These are phyloP conservation scores for Glonium stellatum DNA, from an alignment of 495 filamentous ascomycete genomes.

Conservation along the genomic window DNA sequence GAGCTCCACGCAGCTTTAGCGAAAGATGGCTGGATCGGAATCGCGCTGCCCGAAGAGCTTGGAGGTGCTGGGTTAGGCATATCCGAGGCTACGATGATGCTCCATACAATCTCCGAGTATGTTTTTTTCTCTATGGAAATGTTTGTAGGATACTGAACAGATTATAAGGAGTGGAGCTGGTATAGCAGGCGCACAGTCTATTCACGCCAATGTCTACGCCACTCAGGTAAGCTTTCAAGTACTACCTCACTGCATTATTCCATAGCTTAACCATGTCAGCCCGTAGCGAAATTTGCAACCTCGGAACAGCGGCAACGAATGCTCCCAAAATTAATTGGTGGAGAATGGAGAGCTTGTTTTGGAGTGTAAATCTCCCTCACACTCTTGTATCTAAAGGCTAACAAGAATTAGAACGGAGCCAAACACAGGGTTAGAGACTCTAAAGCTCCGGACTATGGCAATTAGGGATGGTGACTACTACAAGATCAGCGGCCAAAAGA, in stretches of 20 bases:
- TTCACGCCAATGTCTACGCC: slow-evolving; percentile 73
- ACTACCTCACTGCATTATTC: not conserved
- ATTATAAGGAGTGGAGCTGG: slow-evolving; percentile 55
- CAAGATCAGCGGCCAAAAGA: slow-evolving; percentile 66
- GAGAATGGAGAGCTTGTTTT: slow-evolving; percentile 63
- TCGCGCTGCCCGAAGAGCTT: slow-evolving; percentile 63
- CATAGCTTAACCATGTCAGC: slow-evolving; percentile 28
- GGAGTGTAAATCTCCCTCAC: slow-evolving; percentile 43
- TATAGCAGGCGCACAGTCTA: slow-evolving; percentile 69
- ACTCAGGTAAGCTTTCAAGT: slow-evolving; percentile 44
- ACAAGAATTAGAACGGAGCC: slow-evolving; percentile 43
- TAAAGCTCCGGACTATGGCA: slow-evolving; percentile 58
- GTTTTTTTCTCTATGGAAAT: not conserved
- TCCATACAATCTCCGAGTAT: slow-evolving; percentile 70
- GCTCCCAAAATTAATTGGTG: slow-evolving; percentile 62
- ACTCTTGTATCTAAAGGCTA: not conserved
- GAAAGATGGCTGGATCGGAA: slow-evolving; percentile 77
- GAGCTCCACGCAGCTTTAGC: slow-evolving; percentile 69
- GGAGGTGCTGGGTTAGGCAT: slow-evolving; percentile 72
- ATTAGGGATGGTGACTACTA: slow-evolving; percentile 47
- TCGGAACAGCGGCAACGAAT: slow-evolving; percentile 51
- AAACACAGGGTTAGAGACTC: slow-evolving; percentile 68
- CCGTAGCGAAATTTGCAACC: slow-evolving; percentile 62
- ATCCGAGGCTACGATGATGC: slow-evolving; percentile 77
- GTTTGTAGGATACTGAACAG: not conserved